Percentiles rank a stretch among this genome's conserved stretches.
Conservation (phyloP, 202 grass and related monocot species). For the Panicum virgatum region DNA sequence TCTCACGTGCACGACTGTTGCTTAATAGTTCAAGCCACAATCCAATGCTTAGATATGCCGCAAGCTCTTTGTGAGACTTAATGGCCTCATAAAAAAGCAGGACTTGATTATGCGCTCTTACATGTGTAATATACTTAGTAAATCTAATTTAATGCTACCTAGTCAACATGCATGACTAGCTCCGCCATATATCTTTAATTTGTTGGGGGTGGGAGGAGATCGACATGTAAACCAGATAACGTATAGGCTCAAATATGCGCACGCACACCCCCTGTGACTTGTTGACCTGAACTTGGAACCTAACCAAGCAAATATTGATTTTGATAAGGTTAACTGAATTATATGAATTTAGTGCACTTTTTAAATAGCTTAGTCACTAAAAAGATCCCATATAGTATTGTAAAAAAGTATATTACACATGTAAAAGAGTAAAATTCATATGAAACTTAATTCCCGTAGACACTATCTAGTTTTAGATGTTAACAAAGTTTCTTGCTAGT, state of each 20-base stretch:
- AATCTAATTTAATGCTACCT: not conserved
- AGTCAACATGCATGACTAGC: not conserved
- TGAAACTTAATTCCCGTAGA: not conserved
- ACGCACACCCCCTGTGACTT: too few relatives aligned
- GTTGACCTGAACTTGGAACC: too few relatives aligned
- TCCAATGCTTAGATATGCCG: constrained; percentile 38
- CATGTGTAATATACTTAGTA: too few relatives aligned
- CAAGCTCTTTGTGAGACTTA: constrained; percentile 14
- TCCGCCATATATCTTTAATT: not conserved
- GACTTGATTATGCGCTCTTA: too few relatives aligned
- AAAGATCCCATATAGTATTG: too few relatives aligned
- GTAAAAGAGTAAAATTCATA: not conserved
- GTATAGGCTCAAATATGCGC: too few relatives aligned
- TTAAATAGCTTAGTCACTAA: not conserved
- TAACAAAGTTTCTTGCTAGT: not conserved
- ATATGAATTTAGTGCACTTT: not conserved
- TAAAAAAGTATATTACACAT: too few relatives aligned
- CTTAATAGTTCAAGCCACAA: not conserved
- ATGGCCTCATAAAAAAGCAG: not conserved
- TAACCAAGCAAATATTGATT: not conserved
- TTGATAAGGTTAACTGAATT: not conserved
- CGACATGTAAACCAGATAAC: too few relatives aligned
- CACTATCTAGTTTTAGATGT: not conserved
- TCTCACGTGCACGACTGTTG: constrained; percentile 29
- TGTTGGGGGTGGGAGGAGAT: too few relatives aligned